phyloP scores from a whole-genome alignment of 805 yeast species.

The Lipomyces lipofer region DNA sequence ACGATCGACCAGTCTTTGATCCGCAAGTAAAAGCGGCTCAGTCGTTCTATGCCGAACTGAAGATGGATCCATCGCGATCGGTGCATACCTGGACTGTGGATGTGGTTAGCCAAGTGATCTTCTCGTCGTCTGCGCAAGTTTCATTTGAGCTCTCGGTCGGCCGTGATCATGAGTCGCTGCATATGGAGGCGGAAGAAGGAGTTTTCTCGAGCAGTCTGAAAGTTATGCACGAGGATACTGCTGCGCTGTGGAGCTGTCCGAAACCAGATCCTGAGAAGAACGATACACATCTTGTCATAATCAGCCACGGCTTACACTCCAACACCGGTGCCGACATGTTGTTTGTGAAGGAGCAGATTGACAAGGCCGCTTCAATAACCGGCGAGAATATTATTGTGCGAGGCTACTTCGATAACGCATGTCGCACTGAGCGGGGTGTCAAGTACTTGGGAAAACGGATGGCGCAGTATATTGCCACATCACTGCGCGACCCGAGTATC shows the following conservation, averaged over 20 bases:
- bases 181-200: conserved; percentile 30
- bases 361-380: conserved; percentile 45
- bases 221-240: conserved; percentile 53
- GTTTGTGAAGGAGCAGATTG: conserved; percentile 78
- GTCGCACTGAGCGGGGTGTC: conserved; percentile 87
- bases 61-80: conserved; percentile 45
- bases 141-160: conserved; percentile 63
- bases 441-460: conserved; percentile 79
- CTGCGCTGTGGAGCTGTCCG: conserved; percentile 75
- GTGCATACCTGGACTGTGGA: conserved; percentile 76
- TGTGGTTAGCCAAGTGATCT: conserved; percentile 74
- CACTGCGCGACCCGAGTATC: conserved; percentile 44
- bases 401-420: conserved; percentile 80
- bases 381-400: conserved; percentile 73
- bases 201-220: conserved; percentile 27
- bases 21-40: conserved; percentile 71
- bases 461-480: conserved; percentile 62
- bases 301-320: conserved; percentile 92
- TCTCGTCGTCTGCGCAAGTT: conserved; percentile 67
- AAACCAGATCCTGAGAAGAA: conserved; percentile 46
- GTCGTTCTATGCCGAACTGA: conserved; percentile 57
- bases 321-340: conserved; percentile 89
- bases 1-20: conserved; percentile 40
- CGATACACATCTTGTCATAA: conserved; percentile 80
- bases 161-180: conserved; percentile 33